These are phyloP conservation scores for Pisolithus tinctorius DNA, from an alignment of 768 basidiomycete species.

Conservation along the genomic window DNA sequence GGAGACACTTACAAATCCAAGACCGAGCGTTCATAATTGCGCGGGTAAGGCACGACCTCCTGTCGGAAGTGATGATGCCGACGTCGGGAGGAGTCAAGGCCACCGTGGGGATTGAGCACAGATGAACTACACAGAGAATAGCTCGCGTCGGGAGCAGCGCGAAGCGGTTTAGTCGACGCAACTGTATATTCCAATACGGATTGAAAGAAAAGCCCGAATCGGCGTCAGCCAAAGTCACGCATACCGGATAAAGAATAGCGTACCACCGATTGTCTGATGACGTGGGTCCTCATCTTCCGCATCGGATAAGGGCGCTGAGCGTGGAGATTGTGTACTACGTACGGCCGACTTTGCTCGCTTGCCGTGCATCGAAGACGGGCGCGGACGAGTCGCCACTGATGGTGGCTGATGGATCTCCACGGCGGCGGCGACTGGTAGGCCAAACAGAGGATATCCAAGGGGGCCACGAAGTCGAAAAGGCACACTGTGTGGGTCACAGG, in stretches of 20 bases:
- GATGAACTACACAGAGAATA: background rate
- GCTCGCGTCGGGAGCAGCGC: background rate
- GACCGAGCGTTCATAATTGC: slow-evolving; percentile 55
- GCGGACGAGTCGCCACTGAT: too few species aligned
- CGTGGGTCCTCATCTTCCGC: too few species aligned
- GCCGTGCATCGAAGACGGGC: too few species aligned
- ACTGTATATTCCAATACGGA: background rate
- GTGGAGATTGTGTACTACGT: too few species aligned
- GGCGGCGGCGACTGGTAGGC: too few species aligned
- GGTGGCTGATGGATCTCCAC: too few species aligned
- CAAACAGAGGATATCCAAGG: background rate
- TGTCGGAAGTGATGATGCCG: slow-evolving; percentile 49
- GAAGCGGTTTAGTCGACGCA: background rate
- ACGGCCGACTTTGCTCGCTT: too few species aligned
- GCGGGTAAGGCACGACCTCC: slow-evolving; percentile 59
- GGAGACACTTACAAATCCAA: slow-evolving; percentile 48
- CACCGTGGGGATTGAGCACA: slow-evolving; percentile 25
- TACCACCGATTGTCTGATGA: too few species aligned
- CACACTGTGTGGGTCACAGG: background rate
- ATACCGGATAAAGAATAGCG: too few species aligned
- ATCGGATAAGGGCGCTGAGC: too few species aligned
- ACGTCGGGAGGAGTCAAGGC: slow-evolving; percentile 24
- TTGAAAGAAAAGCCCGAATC: background rate
- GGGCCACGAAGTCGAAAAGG: background rate
- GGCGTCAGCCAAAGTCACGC: too few species aligned